Base-by-base conservation (phyloP, 441 rosid species). In the Pelargonium australe region DNA sequence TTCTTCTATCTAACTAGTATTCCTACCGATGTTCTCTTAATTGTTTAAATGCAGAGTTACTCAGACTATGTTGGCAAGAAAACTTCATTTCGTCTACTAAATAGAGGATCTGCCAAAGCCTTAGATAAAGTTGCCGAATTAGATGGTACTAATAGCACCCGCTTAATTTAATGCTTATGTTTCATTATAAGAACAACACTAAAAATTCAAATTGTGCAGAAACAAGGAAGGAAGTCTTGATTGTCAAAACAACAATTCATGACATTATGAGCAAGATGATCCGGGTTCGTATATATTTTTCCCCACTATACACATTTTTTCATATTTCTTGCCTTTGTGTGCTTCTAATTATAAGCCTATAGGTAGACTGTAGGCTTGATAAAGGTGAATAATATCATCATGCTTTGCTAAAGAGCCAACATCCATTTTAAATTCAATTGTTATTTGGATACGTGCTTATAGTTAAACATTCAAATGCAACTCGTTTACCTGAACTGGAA, bases 241-340 rank as follows among this genome's bases (percentile, higher is more conserved):
- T 95, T 43, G 23, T 95, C 78, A 95, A 95, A 87, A 95, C 97
- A 63, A 92, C 99, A 68, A 87, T 95, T 34, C 98, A 95, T 79
- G 98, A 92, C 84, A 85, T 90, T 37, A 95, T 92, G 98, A 92
- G 72, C 87, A 83, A 90, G 85, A 90, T 92, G 97, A 95, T 95
- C 72, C 89, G 77, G 91, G 98, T 92, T 64, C 16, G 85, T 53
- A 53, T 14, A 53, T 53, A 53, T 14, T 53, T 14, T 14, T 19
- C 58, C 5, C 58, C 19, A 53, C 58, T 53, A 19, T 14, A 5
- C 19, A 53, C 58, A 53, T 53, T 1, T 53, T 53, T 53, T 14
- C 19, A 53, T 53, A 19, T 53, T 53, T 4, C 19, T 13, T 31
- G 34, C 34, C 34, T 31, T 31, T 3, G 5, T 4, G 58, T 53